Evolutionary conservation across 2,329 filamentous ascomycete genomes (phyloP).

Genomic region (Diplodia mutila): DNA sequence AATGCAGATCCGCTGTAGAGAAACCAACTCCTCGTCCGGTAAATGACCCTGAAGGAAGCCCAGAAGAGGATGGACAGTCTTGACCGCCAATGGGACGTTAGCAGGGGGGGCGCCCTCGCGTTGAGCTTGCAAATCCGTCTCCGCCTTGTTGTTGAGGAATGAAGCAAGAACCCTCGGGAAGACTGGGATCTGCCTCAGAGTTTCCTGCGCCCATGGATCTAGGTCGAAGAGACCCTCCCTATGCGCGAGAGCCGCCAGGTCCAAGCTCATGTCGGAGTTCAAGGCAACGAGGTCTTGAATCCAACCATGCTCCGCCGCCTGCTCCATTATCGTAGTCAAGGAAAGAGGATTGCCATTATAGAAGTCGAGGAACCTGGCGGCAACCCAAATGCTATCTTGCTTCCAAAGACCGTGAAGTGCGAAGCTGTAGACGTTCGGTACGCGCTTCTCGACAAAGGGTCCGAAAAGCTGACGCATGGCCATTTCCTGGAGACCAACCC

Average conservation of each 20-base stretch:
- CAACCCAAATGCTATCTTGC: slow-evolving; percentile 86
- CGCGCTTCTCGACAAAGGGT: slow-evolving; percentile 78
- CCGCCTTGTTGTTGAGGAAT: slow-evolving; percentile 83
- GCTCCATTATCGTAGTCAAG: slow-evolving; percentile 73
- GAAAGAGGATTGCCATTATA: slow-evolving; percentile 72
- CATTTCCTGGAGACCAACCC: slow-evolving; percentile 74
- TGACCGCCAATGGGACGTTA: slow-evolving; percentile 78
- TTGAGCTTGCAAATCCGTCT: slow-evolving; percentile 76
- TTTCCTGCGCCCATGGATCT: slow-evolving; percentile 75
- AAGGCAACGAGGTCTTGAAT: slow-evolving; percentile 78
- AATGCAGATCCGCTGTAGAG: slow-evolving; percentile 84
- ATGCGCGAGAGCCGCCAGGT: slow-evolving; percentile 84
- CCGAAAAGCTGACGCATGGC: slow-evolving; percentile 78
- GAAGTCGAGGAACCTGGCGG: slow-evolving; percentile 74
- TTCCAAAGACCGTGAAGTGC: slow-evolving; percentile 91
- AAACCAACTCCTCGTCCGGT: slow-evolving; percentile 71
- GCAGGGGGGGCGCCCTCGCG: slow-evolving; percentile 68
- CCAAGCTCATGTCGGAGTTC: slow-evolving; percentile 81
- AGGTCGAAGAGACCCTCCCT: slow-evolving; percentile 80
- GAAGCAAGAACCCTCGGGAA: slow-evolving; percentile 74
- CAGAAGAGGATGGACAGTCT: slow-evolving; percentile 80
- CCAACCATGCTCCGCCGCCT: slow-evolving; percentile 82
- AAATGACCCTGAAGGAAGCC: slow-evolving; percentile 69
- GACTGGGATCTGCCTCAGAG: slow-evolving; percentile 66
- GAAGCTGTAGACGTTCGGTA: slow-evolving; percentile 74